phyloP scores from a whole-genome alignment of 1,284 basidiomycete genomes.

The Pseudozyma sp. region DNA sequence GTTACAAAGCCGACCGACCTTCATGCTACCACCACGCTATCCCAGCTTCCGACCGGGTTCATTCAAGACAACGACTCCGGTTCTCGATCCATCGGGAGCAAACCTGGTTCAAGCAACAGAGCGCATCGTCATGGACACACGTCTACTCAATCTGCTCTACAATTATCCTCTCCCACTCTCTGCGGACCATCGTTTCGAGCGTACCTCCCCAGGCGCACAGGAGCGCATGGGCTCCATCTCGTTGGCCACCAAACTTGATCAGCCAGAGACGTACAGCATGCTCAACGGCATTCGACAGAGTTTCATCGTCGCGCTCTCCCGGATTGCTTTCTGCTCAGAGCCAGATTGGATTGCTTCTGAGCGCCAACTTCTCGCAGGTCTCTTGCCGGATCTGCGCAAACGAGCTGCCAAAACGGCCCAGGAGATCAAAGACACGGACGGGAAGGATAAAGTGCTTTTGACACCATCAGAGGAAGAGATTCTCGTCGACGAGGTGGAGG shows the following conservation, averaged over 20 bases:
- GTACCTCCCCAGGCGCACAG: not conserved
- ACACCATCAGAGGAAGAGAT: not conserved
- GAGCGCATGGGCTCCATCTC: constrained; percentile 34
- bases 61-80: not conserved
- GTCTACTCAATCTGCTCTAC: constrained; percentile 58
- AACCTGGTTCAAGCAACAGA: constrained; percentile 45
- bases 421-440: constrained; percentile 6
- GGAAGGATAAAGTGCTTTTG: not conserved
- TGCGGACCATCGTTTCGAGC: constrained; percentile 17
- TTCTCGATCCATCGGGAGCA: constrained; percentile 22
- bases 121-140: constrained; percentile 51
- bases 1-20: constrained; percentile 36
- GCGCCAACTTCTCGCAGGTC: constrained; percentile 19
- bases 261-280: constrained; percentile 53
- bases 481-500: constrained; percentile 23
- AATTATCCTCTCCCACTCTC: constrained; percentile 37
- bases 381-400: constrained; percentile 14
- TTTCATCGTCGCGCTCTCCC: constrained; percentile 54
- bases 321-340: constrained; percentile 59
- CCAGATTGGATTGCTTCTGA: constrained; percentile 56
- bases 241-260: constrained; percentile 50
- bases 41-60: constrained; percentile 1
- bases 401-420: not conserved
- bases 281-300: constrained; percentile 62
- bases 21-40: constrained; percentile 23